Conservation (phyloP, 768 basidiomycete genomes). For the Hygrophoropsis aurantiaca region DNA sequence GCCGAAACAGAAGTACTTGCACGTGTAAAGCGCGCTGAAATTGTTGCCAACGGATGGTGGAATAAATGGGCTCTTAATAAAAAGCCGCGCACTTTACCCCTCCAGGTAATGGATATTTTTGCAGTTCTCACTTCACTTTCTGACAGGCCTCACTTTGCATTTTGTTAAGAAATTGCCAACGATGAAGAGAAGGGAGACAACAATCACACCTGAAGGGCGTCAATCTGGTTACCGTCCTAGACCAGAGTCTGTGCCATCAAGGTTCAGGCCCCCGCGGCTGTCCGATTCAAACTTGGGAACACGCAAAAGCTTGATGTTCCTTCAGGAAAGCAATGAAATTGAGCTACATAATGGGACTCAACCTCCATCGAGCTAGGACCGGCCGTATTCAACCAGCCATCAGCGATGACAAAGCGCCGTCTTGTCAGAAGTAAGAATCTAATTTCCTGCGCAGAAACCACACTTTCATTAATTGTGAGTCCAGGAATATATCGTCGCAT, state of each 20-base stretch:
- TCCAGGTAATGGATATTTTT: constrained; percentile 12
- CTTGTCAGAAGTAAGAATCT: too few relatives aligned
- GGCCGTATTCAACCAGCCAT: too few relatives aligned
- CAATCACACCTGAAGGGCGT: constrained; percentile 44
- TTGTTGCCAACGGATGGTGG: constrained; percentile 52
- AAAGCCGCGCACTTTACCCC: constrained; percentile 7
- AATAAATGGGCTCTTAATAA: constrained; percentile 45
- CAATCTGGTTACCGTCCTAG: constrained; percentile 30
- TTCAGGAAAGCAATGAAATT: constrained; percentile 2
- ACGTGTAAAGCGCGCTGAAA: constrained; percentile 32
- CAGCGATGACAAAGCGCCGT: too few relatives aligned
- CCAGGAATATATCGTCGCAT: too few relatives aligned
- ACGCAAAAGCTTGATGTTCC: constrained; percentile 16
- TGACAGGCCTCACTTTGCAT: constrained; percentile 7
- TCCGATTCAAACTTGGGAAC: constrained; percentile 13
- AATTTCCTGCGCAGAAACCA: too few relatives aligned
- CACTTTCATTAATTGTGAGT: too few relatives aligned
- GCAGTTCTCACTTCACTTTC: constrained; percentile 8
- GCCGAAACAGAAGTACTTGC: constrained; percentile 17
- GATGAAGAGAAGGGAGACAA: constrained; percentile 47
- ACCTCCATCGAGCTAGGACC: background rate
- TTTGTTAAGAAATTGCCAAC: constrained; percentile 28
- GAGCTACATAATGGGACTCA: constrained; percentile 3
- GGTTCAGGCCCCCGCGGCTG: constrained; percentile 12
- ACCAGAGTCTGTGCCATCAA: constrained; percentile 25